Base-by-base conservation (phyloP, 2,329 filamentous ascomycete species). In the Colletotrichum sp. region DNA sequence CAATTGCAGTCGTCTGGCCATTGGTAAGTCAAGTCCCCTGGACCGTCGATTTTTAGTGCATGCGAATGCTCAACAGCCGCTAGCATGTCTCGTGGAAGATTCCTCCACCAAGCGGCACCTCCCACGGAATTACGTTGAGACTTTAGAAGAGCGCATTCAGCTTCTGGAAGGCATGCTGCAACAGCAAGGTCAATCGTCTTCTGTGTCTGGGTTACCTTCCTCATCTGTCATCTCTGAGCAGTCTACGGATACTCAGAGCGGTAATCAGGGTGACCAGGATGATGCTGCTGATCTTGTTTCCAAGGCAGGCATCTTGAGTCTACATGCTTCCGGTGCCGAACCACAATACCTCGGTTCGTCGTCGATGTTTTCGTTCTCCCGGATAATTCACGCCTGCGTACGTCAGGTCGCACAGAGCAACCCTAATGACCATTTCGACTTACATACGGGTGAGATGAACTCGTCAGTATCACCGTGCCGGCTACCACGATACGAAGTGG, bases 81-180 rank as follows among this genome's bases (percentile, higher is more conserved):
- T 12, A 63, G 76, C 69, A n/a, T 81, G 79, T 58, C 70, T 81
- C 4, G 73, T 80, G 1, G 80, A 82, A 68, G 81, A 83, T 69
- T 81, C 81, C 0, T 56, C 69, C 5, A 82, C 80, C 1, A 81
- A 78, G 48, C 75, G 70, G 34, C 78, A 79, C 7, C 78, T 69
- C 14, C 81, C 82, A n/a, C 78, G 82, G 4, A 82, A 82, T 68
- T 83, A 83, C 34, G 21, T 83, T 4, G 78, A 82, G 61, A 76
- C 75, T 1, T 63, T 83, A 18, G 82, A 84, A 43, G 61, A 78
- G 43, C 79, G 81, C 0, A 72, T 83, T 2, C 79, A 77, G 8
- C 55, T 74, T 52, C 77, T 83, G 9, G 81, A 83, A 66, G 61
- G 69, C 7, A 16, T 30, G 21, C 36, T 69, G 16, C 69, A 69